Base-by-base conservation (phyloP, 768 basidiomycete genomes). In the Calocybe gangraenosa region DNA sequence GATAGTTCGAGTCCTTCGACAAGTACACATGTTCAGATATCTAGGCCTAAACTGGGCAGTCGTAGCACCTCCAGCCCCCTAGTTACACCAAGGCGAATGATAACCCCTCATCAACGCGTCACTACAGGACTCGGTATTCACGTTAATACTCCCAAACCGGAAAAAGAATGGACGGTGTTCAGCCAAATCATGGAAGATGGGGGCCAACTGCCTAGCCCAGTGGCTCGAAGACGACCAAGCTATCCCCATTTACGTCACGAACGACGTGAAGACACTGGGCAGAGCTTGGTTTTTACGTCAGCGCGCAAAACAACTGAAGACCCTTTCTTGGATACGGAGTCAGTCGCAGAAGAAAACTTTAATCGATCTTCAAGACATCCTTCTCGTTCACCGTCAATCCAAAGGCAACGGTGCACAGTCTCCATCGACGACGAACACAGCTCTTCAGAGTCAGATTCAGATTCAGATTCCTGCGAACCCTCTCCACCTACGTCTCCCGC, bases 181-280 rank as follows among this genome's bases (percentile, higher is more conserved):
- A 78, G 74, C 7, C 82, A 87, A 58, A 59, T 84, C 32, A 84
- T 87, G 81, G 78, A 84, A 56, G 79, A 81, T 53, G 81, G 79
- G 37, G 75, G 74, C 1, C 74, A 73, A 31, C 54, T 70, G 30
- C 65, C 61, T 4, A 55, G 37, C 41, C 51, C 58, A 40, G 25
- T 42, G 40, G 52, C 46, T 37, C 48, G 51, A 44, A 41, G 44
- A 42, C 35, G 14, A 31, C 22, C 44, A 36, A 45, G 22, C 22
- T 30, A 37, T 14, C 23, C 28, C 20, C 52, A 38, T 36, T 21
- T 31, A 10, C 31, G 35, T 14, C 4, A 10, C 15, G 38, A 40
- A 13, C 40, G 36, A 7, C 30, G 33, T 17, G 48, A 42, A 18
- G 50, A 40, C 15, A 9, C 14, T 14, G 28, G 18, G 20, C 39